phyloP scores from a whole-genome alignment of 495 filamentous ascomycete genomes.

The Pyrenopolyporus hunteri region DNA sequence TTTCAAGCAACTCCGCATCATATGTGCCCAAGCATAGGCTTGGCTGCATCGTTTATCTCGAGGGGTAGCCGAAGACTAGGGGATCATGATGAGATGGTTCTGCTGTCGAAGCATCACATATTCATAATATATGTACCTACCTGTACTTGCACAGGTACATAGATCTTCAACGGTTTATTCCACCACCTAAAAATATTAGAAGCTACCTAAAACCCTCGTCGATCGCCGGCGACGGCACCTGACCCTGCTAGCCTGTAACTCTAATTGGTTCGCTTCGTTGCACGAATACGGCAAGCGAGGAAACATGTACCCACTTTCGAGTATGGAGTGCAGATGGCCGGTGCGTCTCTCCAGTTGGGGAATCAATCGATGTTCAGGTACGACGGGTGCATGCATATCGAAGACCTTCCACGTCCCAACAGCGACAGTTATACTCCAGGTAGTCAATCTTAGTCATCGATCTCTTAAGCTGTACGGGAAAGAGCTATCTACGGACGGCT shows the following conservation, averaged over 20 bases:
- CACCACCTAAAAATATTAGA: constrained; percentile 30
- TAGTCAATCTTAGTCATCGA: too few species aligned
- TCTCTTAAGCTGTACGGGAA: too few species aligned
- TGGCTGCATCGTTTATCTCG: constrained; percentile 15
- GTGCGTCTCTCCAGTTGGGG: not conserved
- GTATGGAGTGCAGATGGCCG: constrained; percentile 4
- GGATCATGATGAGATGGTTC: constrained; percentile 13
- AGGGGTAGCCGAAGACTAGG: not conserved
- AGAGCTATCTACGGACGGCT: too few species aligned
- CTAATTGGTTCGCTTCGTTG: constrained; percentile 28
- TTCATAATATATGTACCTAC: too few species aligned
- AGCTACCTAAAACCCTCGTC: not conserved
- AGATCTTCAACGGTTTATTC: constrained; percentile 20
- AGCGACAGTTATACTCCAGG: too few species aligned
- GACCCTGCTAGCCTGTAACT: not conserved
- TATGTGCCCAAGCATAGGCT: too few species aligned
- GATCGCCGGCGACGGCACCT: constrained; percentile 24
- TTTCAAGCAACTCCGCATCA: too few species aligned
- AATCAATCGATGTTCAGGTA: not conserved
- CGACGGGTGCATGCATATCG: not conserved
- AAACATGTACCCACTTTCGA: constrained; percentile 5
- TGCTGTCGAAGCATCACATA: constrained; percentile 6
- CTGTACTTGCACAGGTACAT: not conserved
- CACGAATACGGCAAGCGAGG: constrained; percentile 21
- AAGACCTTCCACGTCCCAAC: too few species aligned